These are phyloP conservation scores for Amoeboradix gromovi DNA, from an alignment of 371 early-diverging fungal species.

Conservation along the genomic window DNA sequence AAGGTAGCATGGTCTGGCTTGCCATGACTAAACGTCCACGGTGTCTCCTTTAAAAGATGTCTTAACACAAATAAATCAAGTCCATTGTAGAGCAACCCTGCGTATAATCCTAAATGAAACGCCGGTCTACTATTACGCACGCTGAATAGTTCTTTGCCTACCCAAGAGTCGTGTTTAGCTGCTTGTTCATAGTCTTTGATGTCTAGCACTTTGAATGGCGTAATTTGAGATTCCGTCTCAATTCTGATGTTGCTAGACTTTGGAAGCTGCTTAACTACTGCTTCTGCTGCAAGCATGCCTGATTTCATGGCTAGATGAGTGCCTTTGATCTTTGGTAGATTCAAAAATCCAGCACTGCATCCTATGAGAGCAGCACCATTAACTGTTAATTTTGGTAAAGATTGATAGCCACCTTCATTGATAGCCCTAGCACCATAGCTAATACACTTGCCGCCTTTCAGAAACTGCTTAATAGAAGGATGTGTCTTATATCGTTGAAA, in stretches of 20 bases:
- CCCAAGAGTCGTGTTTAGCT: conserved; percentile 47
- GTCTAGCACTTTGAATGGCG: conserved; percentile 18
- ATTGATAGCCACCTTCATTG: conserved; percentile 76
- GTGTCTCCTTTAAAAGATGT: conserved; percentile 48
- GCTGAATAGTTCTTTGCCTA: conserved; percentile 62
- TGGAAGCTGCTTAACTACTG: not conserved
- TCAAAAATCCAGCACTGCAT: conserved; percentile 81
- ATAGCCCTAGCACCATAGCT: conserved; percentile 83
- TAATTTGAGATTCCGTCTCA: conserved; percentile 2
- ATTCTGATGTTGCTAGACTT: conserved; percentile 1
- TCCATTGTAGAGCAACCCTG: conserved; percentile 63
- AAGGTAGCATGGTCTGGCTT: conserved; percentile 51
- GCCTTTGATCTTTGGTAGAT: conserved; percentile 92
- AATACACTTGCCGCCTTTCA: conserved; percentile 72
- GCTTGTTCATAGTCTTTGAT: conserved; percentile 43
- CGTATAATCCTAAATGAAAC: conserved; percentile 71
- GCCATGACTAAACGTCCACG: conserved; percentile 75
- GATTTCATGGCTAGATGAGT: conserved; percentile 94
- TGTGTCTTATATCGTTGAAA: conserved; percentile 82
- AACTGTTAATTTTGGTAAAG: conserved; percentile 70
- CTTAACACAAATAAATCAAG: conserved; percentile 32
- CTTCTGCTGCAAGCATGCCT: conserved; percentile 48
- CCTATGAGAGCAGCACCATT: conserved; percentile 90
- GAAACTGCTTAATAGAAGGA: conserved; percentile 38
- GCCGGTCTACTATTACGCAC: conserved; percentile 78